Evolutionary conservation across 1,284 basidiomycete genomes (phyloP).

Genomic region (Xerocomus nothofagi): DNA sequence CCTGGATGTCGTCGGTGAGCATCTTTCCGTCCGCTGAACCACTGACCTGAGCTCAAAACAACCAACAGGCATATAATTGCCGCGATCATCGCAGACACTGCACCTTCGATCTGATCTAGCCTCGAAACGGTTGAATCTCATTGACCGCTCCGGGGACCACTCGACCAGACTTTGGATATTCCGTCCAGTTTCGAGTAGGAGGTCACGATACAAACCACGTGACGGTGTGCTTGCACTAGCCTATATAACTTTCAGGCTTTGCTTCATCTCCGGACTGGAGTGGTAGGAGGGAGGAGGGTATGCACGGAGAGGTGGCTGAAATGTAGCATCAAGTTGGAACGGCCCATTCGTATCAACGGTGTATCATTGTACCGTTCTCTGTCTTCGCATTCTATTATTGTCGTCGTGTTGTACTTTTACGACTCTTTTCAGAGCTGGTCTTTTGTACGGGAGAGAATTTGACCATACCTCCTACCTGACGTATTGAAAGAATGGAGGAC

Average conservation of each 20-base stretch:
- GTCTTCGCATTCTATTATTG: background rate
- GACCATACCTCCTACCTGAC: background rate
- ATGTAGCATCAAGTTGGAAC: background rate
- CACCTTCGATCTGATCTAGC: background rate
- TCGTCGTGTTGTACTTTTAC: background rate
- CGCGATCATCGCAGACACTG: constrained; percentile 76
- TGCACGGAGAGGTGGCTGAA: background rate
- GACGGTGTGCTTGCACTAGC: background rate
- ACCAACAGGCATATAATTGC: constrained; percentile 75
- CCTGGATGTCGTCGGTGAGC: constrained; percentile 41
- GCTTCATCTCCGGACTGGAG: background rate
- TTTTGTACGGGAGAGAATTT: background rate
- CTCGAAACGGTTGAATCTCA: background rate
- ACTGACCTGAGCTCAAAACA: background rate
- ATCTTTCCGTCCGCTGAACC: background rate
- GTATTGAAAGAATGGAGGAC: background rate
- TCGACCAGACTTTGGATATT: background rate
- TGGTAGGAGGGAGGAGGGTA: background rate
- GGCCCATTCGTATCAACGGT: background rate
- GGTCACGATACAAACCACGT: background rate
- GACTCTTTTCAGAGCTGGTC: background rate
- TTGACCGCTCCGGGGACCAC: background rate
- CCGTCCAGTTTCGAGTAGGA: background rate
- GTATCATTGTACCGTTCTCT: background rate
- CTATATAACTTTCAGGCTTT: background rate